Conservation (phyloP, 139 green algal genomes). For the Astrephomene gubernaculifera region DNA sequence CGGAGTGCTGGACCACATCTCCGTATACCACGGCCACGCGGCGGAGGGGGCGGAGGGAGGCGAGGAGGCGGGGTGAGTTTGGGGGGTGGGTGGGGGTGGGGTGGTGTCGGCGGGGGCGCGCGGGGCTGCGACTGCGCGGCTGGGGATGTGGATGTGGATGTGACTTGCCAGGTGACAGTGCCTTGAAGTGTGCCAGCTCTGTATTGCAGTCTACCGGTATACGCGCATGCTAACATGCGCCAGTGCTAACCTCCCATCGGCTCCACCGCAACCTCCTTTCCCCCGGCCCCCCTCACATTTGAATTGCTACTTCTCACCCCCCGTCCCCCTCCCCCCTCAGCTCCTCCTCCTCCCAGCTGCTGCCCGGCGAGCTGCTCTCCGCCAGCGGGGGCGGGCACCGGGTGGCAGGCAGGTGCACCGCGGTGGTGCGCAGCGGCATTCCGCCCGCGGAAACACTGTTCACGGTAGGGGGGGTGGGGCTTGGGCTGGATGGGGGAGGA, state of each 20-base stretch:
- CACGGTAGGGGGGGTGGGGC: slow-evolving; percentile 60
- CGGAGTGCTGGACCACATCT: slow-evolving; percentile 94
- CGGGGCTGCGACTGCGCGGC: neutral
- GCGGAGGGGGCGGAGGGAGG: neutral
- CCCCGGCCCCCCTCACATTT: neutral
- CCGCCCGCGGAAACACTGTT: slow-evolving; percentile 83
- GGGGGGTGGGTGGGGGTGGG: neutral
- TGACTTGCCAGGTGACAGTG: no score
- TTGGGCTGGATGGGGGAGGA: no score
- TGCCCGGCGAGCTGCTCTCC: slow-evolving; percentile 30
- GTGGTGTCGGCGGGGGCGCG: neutral
- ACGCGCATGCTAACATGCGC: no score
- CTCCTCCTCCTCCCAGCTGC: neutral
- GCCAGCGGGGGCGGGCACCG: neutral
- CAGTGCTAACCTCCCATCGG: no score
- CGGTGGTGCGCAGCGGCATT: slow-evolving; percentile 79
- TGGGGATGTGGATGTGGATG: no score
- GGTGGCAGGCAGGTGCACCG: slow-evolving; percentile 58
- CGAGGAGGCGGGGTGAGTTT: neutral
- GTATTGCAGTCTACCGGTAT: no score
- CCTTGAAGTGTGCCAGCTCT: no score
- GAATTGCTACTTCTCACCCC: no score
- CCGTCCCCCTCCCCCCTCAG: no score
- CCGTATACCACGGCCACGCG: slow-evolving; percentile 35
- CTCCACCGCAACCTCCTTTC: no score